A percentile compares a stretch with the other conserved stretches of the same genome.
Conservation (phyloP, 2,329 filamentous ascomycete species). For the Sporothrix schenckii region DNA sequence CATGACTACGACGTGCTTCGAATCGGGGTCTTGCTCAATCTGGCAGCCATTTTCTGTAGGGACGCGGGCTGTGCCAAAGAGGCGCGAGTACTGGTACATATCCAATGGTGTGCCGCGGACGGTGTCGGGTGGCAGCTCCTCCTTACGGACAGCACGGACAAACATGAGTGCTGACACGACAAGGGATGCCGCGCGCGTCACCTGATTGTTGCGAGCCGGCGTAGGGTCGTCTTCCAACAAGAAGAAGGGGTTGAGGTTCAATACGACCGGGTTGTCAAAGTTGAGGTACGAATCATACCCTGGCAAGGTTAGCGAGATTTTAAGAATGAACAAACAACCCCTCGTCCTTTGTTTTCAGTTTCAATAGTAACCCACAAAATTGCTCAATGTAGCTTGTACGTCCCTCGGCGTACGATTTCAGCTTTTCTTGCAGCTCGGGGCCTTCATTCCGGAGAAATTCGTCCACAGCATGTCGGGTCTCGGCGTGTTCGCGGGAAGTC, state of each 20-base stretch:
- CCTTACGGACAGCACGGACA: slow-evolving; percentile 86
- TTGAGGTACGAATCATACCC: slow-evolving; percentile 99
- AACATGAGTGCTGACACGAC: slow-evolving; percentile 90
- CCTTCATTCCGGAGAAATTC: slow-evolving; percentile 84
- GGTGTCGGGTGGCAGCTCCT: slow-evolving; percentile 88
- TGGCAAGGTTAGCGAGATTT: slow-evolving; percentile 45
- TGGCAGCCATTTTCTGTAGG: slow-evolving; percentile 94
- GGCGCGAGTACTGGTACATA: slow-evolving; percentile 97
- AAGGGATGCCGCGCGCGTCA: slow-evolving; percentile 89
- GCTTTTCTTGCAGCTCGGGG: slow-evolving; percentile 79
- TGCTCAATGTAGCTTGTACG: slow-evolving; percentile 98
- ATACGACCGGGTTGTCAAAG: slow-evolving; percentile 94
- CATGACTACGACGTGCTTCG: slow-evolving; percentile 90
- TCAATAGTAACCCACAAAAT: slow-evolving; percentile 71
- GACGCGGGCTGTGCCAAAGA: slow-evolving; percentile 93
- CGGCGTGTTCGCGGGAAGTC: slow-evolving; percentile 74
- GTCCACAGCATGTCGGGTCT: slow-evolving; percentile 76
- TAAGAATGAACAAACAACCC: too few relatives aligned
- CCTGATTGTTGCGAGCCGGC: slow-evolving; percentile 92
- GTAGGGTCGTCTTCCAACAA: slow-evolving; percentile 96
- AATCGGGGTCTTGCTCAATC: slow-evolving; percentile 90
- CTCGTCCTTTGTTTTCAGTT: too few relatives aligned
- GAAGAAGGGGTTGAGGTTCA: slow-evolving; percentile 98
- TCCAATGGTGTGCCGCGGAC: slow-evolving; percentile 82
- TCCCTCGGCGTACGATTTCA: slow-evolving; percentile 86